Percentiles rank a stretch among this genome's conserved stretches.
phyloP scores from a whole-genome alignment of 257 asterid species.

The Solanum corneliomulleri region DNA sequence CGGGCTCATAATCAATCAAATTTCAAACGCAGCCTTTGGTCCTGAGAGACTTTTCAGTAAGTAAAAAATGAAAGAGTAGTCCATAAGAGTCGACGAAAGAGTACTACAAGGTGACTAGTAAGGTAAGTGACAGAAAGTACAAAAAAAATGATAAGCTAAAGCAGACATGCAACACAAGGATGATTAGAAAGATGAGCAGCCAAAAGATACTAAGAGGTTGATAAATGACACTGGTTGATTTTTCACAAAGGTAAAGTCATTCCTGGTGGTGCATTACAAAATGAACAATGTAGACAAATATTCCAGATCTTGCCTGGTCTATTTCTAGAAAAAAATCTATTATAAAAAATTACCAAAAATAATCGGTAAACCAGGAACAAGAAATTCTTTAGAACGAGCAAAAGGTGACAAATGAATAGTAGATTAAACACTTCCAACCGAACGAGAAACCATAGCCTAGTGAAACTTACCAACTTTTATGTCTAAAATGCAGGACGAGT shows the following conservation, averaged over 20 bases:
- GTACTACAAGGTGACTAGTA: not conserved
- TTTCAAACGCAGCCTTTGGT: not conserved
- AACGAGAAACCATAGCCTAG: not conserved
- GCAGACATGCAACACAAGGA: not conserved
- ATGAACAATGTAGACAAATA: not conserved
- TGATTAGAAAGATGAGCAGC: not conserved
- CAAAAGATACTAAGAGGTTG: not conserved
- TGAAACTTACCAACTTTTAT: constrained; percentile 64
- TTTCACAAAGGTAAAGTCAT: not conserved
- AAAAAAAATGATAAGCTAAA: not conserved
- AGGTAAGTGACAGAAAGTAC: not conserved
- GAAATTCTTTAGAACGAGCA: not conserved
- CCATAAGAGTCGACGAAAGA: not conserved
- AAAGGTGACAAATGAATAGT: not conserved
- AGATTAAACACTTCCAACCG: not conserved
- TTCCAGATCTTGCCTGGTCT: not conserved
- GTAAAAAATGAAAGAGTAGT: not conserved
- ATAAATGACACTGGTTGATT: not conserved
- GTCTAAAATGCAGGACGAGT: constrained; percentile 54
- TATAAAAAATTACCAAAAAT: not conserved
- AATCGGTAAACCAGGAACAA: not conserved
- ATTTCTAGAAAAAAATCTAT: not conserved
- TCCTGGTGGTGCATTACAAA: not conserved
- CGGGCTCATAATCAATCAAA: not conserved
- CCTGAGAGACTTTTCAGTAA: not conserved